Base-by-base conservation (phyloP, 2,329 filamentous ascomycete species). In the Ophiostoma pallidulum region DNA sequence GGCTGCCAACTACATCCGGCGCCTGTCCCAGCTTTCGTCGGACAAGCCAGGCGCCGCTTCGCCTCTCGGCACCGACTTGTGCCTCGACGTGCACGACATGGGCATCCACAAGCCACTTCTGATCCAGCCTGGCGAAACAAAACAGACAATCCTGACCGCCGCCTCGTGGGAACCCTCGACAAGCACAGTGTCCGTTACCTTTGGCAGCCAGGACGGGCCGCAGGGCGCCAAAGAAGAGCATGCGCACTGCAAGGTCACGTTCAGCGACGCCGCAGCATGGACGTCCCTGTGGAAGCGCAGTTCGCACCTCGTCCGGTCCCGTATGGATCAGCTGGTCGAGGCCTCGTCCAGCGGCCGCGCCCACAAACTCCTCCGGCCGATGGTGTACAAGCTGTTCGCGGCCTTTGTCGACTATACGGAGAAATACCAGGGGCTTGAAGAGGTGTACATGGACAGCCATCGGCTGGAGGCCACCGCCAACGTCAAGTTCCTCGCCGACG, bases 121-220 rank as follows among this genome's bases (percentile, higher is more conserved):
- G 31, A 33, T 33, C 31, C 31, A 33, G n/a, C 31, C 12, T 12
- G 31, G 31, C 31, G 16, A 45, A 8, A 31, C 33, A 10, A 19
- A 29, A 18, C 22, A 24, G 14, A 26, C 39, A 22, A 38, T 29
- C n/a, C 36, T 9, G 4, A 35, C 33, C n/a, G 12, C 18, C 6
- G 33, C 43, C 14, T n/a, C 19, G n/a, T 33, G 33, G 7, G 28
- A 45, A 24, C 22, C 16, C 13, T 10, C 19, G 4, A 29, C 22
- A n/a, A 13, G n/a, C 20, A 39, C 41, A 8, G 43, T 45, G 6
- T 43, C 46, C 1, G 35, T 51, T 16, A 49, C 40, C 9, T 51
- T 45, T 41, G 48, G 41, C 41, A 45, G 32, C 41, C 16, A 18
- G n/a, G 32, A 43, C 10, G 41, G 41, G 3, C 32, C 31, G 29